A percentile compares a stretch with the other conserved stretches of the same genome.
Evolutionary conservation across 495 filamentous ascomycete species (phyloP).

Genomic region (Stereocaulon alpinum): DNA sequence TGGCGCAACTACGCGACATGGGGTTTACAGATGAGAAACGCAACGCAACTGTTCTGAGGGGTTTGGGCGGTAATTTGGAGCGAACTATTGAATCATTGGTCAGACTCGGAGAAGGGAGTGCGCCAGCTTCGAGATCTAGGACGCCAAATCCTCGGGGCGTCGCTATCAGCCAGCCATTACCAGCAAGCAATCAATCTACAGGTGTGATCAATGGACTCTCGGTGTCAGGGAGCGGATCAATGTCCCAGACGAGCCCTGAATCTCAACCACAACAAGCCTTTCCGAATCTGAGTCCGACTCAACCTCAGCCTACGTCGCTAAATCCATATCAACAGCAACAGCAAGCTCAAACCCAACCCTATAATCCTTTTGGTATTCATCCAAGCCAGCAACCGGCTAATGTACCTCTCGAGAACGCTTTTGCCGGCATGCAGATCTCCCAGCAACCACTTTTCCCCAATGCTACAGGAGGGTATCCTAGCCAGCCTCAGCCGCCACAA

Average conservation of each 20-base stretch:
- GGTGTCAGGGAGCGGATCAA: constrained; percentile 3
- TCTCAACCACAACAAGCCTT: constrained; percentile 6
- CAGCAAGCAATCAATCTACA: constrained; percentile 6
- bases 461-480: constrained; percentile 66
- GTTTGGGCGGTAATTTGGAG: constrained; percentile 72
- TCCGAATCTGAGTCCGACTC: not conserved
- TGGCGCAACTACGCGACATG: constrained; percentile 77
- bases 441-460: constrained; percentile 70
- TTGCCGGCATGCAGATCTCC: constrained; percentile 63
- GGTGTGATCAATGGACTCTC: constrained; percentile 13
- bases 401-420: constrained; percentile 54
- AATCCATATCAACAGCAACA: constrained; percentile 25
- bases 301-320: constrained; percentile 4
- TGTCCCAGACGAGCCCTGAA: not conserved
- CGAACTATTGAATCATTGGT: constrained; percentile 74
- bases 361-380: constrained; percentile 59
- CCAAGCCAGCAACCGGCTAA: constrained; percentile 33
- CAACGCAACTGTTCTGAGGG: constrained; percentile 68
- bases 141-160: constrained; percentile 26
- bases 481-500: constrained; percentile 38
- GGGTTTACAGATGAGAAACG: constrained; percentile 78
- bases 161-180: constrained; percentile 20
- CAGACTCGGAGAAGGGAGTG: constrained; percentile 59
- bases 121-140: constrained; percentile 32
- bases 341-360: constrained; percentile 23